These are phyloP conservation scores for Cyanidioschyzon merolae DNA, from an alignment of 23 red algal species.

Conservation along the genomic window DNA sequence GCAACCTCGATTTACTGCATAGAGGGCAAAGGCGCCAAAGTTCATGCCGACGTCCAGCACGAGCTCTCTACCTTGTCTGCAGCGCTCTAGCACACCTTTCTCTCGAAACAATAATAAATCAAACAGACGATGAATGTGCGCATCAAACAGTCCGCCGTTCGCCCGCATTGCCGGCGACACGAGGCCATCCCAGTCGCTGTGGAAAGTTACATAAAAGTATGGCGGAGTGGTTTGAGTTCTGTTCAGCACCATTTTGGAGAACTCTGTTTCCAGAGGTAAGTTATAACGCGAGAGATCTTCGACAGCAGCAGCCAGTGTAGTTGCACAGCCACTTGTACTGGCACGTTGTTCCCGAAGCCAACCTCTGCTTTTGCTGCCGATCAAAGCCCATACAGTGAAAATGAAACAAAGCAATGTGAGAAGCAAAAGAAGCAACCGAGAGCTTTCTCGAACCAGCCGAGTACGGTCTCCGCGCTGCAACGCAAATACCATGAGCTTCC, in stretches of 20 bases:
- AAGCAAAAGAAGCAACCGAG: too few relatives aligned
- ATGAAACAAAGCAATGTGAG: too few relatives aligned
- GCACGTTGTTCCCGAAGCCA: too few relatives aligned
- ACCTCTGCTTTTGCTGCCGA: too few relatives aligned
- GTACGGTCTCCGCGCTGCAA: too few relatives aligned
- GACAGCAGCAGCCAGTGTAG: neutral
- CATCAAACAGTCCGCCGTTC: neutral
- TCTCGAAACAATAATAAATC: neutral
- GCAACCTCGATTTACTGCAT: neutral
- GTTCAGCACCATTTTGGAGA: neutral
- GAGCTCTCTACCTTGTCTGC: neutral
- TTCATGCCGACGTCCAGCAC: conserved; percentile 6
- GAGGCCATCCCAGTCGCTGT: neutral
- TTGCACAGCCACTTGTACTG: neutral
- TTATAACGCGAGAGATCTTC: neutral
- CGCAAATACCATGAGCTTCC: too few relatives aligned
- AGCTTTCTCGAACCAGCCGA: too few relatives aligned
- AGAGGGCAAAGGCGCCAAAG: conserved; percentile 9
- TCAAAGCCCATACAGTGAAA: too few relatives aligned
- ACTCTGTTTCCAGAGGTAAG: neutral
- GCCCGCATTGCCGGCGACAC: neutral
- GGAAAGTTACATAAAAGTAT: neutral
- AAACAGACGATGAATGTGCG: neutral
- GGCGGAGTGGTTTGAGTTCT: neutral
- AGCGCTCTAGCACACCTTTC: neutral